Conservation (phyloP, 2,329 filamentous ascomycete genomes). For the Chrysoporthe cubensis region DNA sequence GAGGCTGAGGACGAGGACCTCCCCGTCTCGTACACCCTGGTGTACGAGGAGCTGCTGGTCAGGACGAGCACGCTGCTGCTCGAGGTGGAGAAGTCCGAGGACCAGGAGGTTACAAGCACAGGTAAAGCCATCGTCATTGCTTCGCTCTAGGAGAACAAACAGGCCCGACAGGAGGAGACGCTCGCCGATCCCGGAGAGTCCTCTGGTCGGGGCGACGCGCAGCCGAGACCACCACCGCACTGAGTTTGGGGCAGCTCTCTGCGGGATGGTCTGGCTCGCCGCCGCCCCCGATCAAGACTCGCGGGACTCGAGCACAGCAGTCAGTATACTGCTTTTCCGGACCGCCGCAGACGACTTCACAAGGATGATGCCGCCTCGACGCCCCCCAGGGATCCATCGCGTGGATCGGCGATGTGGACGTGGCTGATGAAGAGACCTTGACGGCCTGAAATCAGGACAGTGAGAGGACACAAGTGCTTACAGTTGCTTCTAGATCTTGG, state of each 20-base stretch:
- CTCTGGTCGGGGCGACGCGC: neutral
- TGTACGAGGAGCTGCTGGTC: constrained; percentile 73
- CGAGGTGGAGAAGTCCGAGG: constrained; percentile 66
- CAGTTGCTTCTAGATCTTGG: constrained; percentile 26
- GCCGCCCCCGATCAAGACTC: constrained; percentile 8
- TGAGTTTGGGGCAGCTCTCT: constrained; percentile 29
- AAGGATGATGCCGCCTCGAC: constrained; percentile 28
- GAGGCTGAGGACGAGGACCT: constrained; percentile 58
- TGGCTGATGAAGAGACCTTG: neutral
- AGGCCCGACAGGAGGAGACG: constrained; percentile 24
- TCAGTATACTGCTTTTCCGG: constrained; percentile 22
- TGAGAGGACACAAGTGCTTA: constrained; percentile 22
- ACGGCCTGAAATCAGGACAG: neutral
- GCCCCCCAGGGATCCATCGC: neutral
- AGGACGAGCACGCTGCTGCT: constrained; percentile 66
- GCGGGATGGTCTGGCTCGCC: constrained; percentile 1
- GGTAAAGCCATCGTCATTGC: constrained; percentile 72
- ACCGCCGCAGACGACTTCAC: constrained; percentile 27
- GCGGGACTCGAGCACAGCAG: constrained; percentile 8
- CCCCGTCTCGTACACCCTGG: constrained; percentile 70
- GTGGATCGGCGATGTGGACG: neutral
- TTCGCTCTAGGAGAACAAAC: constrained; percentile 39
- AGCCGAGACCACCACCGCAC: constrained; percentile 11
- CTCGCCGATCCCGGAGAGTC: neutral
- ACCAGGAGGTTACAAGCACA: constrained; percentile 61